Evolutionary conservation across 2,329 filamentous ascomycete genomes (phyloP), one percentile per base, ranked within the genome.

Genomic region (Epichloe baconii): DNA sequence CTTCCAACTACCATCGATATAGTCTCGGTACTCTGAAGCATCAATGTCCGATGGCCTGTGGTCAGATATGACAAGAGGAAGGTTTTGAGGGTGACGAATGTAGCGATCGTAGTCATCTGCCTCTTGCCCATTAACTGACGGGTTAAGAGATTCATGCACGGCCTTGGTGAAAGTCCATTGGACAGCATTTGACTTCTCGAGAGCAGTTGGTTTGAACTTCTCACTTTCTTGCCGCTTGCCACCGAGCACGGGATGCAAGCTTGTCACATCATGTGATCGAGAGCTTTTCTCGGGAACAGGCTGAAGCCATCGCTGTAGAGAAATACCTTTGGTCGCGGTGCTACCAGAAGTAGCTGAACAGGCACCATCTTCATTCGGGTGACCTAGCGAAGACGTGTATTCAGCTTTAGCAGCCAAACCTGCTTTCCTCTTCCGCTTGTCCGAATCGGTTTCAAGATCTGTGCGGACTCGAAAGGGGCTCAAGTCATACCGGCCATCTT

Each of bases 111-210:
- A 98, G 64, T 97, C 93, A 45, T 85, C 82, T 23, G 82, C 80
- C 69, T 97, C 91, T 40, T 80, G 77, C 7, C 76, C 69, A 7
- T 79, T 85, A 38, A 98, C 87, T 0, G 81, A 83, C 1, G 93
- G 93, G 57, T 95, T 86, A 44, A 97, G 76, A 5, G 88, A 93
- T 64, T 90, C 86, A 49, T 83, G 77, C 44, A 96, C 85, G 47
- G 95, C 84, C 62, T 94, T 85, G 17, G 85, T 85, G 46, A 96
- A 85, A 0, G 88, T 94, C 84, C 86, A 90, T 64, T 95, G 88
- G 14, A 88, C 85, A 51, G 86, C 85, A 38, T 85, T 86, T 31
- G 83, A 80, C 68, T 94, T 94, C 60, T 94, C 86, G 3, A 83
- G 74, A 0, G 73, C 68, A 2, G 80, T 80, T 43, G 75, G 70